phyloP scores from a whole-genome alignment of 2,329 filamentous ascomycete species.

The Pseudogymnoascus sp. region DNA sequence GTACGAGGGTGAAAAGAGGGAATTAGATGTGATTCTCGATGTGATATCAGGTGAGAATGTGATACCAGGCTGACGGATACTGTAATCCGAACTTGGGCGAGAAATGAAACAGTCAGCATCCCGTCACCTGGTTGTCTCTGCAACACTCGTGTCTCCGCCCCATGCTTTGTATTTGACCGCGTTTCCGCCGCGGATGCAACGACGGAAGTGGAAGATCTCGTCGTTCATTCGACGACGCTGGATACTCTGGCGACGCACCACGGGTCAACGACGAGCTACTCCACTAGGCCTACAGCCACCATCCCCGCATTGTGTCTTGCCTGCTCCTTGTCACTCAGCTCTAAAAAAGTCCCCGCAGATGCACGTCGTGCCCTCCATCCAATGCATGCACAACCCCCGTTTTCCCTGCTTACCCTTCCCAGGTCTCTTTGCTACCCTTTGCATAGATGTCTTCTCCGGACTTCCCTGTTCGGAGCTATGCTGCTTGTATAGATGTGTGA shows the following conservation, averaged over 20 bases:
- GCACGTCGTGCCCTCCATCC: background rate
- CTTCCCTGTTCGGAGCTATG: background rate
- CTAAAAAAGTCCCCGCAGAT: constrained; percentile 1
- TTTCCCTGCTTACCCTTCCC: background rate
- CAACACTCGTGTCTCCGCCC: background rate
- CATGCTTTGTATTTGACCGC: background rate
- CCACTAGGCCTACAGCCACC: background rate
- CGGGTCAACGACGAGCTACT: background rate
- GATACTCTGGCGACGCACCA: background rate
- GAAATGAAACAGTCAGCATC: background rate
- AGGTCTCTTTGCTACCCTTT: background rate
- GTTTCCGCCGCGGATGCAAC: background rate
- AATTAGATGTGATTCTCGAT: background rate
- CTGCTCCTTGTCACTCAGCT: background rate
- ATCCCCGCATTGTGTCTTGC: background rate
- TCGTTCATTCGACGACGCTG: background rate
- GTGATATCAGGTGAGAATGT: background rate
- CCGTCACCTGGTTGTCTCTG: background rate
- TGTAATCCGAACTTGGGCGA: background rate
- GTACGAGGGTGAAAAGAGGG: background rate
- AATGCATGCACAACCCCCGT: background rate
- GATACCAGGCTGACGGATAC: background rate
- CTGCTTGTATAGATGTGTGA: background rate
- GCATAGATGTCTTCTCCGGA: background rate
- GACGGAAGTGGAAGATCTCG: background rate